phyloP scores from a whole-genome alignment of 352 stramenopile genomes.

The Phytophthora megakarya region DNA sequence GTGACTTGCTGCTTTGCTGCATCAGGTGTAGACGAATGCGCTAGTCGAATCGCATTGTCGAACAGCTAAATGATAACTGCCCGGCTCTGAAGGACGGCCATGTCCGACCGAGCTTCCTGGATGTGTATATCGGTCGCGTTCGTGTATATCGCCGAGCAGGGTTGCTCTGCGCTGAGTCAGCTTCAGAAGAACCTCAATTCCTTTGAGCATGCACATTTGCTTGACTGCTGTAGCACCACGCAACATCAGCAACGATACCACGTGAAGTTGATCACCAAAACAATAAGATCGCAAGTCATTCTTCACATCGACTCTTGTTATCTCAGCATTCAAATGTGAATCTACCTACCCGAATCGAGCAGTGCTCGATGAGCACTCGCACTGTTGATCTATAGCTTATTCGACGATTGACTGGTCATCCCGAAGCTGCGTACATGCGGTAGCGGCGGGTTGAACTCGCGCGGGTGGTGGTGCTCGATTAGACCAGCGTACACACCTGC shows the following conservation, averaged over 20 bases:
- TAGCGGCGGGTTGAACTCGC: constrained; percentile 25
- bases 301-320: background rate
- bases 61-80: constrained; percentile 13
- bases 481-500: constrained; percentile 31
- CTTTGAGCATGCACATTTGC: background rate
- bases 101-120: constrained; percentile 17
- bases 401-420: constrained; percentile 7
- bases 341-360: background rate
- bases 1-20: background rate
- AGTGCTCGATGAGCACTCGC: too few relatives aligned
- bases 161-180: constrained; percentile 20
- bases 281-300: background rate
- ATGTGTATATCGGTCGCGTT: constrained; percentile 15
- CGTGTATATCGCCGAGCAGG: background rate
- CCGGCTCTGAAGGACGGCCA: constrained; percentile 14
- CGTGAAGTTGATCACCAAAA: background rate
- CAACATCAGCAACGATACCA: background rate
- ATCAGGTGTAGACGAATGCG: constrained; percentile 22
- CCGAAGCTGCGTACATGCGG: constrained; percentile 6
- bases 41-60: constrained; percentile 27
- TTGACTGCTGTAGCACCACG: background rate
- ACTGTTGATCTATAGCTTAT: constrained; percentile 5
- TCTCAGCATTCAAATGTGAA: background rate
- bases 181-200: constrained; percentile 13
- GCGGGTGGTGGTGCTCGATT: constrained; percentile 38